phyloP scores from a whole-genome alignment of 2,329 filamentous ascomycete genomes.

The Pseudofabraea citricarpa region DNA sequence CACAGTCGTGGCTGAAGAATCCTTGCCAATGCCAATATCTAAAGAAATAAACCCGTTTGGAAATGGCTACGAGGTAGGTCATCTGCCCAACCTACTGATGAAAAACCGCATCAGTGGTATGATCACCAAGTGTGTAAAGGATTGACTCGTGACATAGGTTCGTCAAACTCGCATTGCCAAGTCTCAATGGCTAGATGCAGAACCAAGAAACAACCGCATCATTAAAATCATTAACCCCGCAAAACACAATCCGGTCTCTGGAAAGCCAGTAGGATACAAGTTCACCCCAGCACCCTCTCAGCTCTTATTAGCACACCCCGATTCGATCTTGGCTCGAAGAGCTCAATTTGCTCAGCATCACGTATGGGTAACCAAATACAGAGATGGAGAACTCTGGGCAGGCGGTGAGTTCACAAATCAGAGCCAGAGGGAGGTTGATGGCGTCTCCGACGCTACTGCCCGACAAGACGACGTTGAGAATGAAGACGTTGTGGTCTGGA shows the following conservation, averaged over 20 bases:
- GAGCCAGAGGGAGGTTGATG: slow-evolving; percentile 20
- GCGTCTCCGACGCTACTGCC: slow-evolving; percentile 62
- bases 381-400: slow-evolving; percentile 34
- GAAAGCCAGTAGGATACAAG: slow-evolving; percentile 81
- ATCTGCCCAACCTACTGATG: no score
- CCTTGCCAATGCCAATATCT: slow-evolving; percentile 39
- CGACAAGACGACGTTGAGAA: slow-evolving; percentile 87
- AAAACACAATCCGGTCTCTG: slow-evolving; percentile 75
- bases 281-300: slow-evolving; percentile 81
- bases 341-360: slow-evolving; percentile 83
- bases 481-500: slow-evolving; percentile 84
- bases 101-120: no score
- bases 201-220: slow-evolving; percentile 51
- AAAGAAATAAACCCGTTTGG: slow-evolving; percentile 45
- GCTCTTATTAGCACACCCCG: slow-evolving; percentile 69
- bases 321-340: slow-evolving; percentile 80
- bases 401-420: slow-evolving; percentile 30
- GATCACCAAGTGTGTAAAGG: background rate
- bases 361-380: slow-evolving; percentile 84
- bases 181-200: slow-evolving; percentile 38
- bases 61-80: slow-evolving; percentile 40
- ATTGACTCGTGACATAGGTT: slow-evolving; percentile 21
- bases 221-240: slow-evolving; percentile 86
- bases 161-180: slow-evolving; percentile 36
- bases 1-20: slow-evolving; percentile 49